Conservation (phyloP, 352 stramenopile genomes). For the Phytophthora fragariaefolia region DNA sequence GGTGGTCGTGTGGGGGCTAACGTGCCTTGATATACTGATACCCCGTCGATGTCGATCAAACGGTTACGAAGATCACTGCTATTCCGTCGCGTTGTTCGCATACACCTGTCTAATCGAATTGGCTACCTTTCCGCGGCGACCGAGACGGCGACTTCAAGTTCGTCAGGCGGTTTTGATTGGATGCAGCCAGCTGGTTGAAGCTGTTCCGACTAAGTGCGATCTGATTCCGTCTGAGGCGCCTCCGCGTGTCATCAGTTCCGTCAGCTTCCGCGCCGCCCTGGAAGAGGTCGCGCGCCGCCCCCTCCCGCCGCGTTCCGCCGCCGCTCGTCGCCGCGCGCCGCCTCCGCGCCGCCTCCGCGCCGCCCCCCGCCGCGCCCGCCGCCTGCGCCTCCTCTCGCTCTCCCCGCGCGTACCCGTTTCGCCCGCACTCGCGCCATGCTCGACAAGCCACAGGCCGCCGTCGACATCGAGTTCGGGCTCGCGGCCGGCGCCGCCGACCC, state of each 20-base stretch:
- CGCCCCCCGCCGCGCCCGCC: not conserved
- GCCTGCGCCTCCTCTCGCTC: not conserved
- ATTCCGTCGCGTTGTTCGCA: no score
- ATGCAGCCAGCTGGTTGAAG: conserved; percentile 28
- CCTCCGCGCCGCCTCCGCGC: no score
- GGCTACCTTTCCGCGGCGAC: no score
- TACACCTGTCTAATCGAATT: no score
- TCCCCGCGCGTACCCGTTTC: not conserved
- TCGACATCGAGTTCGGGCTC: conserved; percentile 47
- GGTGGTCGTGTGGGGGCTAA: no score
- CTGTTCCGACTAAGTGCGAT: not conserved
- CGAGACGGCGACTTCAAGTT: conserved; percentile 21
- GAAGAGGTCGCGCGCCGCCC: no score
- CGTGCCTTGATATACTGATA: no score
- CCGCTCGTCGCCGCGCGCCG: not conserved
- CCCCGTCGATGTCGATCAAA: no score
- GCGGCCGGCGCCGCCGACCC: conserved; percentile 4
- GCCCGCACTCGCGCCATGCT: conserved; percentile 7
- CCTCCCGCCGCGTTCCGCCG: no score
- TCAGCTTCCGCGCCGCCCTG: no score
- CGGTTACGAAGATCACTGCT: no score
- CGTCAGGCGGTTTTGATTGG: conserved; percentile 31
- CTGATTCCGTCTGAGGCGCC: not conserved
- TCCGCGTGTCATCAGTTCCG: conserved; percentile 1
- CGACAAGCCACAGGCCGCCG: conserved; percentile 23